These are phyloP conservation scores for Miscanthus lutarioriparius DNA, from an alignment of 176 grass and related monocot species.

Conservation along the genomic window DNA sequence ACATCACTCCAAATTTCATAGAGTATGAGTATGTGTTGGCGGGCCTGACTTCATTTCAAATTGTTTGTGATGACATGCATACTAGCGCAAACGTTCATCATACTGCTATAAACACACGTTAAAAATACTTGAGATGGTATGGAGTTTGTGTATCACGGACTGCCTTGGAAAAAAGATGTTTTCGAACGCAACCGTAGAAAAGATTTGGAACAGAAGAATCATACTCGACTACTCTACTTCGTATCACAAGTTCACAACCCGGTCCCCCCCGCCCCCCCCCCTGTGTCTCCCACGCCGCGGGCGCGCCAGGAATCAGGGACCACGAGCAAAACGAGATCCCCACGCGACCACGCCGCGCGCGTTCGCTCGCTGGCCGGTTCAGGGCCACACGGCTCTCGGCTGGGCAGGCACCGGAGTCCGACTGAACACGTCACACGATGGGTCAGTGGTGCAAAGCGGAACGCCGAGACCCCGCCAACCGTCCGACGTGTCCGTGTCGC, in stretches of 20 bases:
- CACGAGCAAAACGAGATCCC: slow-evolving; percentile 48
- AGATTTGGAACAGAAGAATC: not conserved
- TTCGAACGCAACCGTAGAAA: not conserved
- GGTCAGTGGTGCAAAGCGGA: not conserved
- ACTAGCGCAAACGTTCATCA: not conserved
- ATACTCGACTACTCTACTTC: too few relatives aligned
- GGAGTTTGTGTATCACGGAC: not conserved
- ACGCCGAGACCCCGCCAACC: not conserved
- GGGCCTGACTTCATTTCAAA: not conserved
- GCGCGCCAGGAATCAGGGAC: not conserved
- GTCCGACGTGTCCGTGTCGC: slow-evolving; percentile 34
- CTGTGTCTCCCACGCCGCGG: slow-evolving; percentile 20
- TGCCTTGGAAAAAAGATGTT: not conserved
- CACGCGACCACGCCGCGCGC: slow-evolving; percentile 28
- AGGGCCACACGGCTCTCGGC: not conserved
- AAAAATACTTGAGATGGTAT: not conserved
- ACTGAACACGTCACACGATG: not conserved
- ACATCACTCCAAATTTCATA: too few relatives aligned
- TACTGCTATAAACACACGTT: not conserved
- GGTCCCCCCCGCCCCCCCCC: too few relatives aligned
- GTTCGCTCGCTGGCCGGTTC: not conserved
- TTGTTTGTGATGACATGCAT: not conserved
- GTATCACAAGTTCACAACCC: too few relatives aligned
- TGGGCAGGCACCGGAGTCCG: not conserved
- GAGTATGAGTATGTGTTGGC: too few relatives aligned